These are phyloP conservation scores for Hypomyces perniciosus DNA, from an alignment of 2,329 filamentous ascomycete species.

Conservation along the genomic window DNA sequence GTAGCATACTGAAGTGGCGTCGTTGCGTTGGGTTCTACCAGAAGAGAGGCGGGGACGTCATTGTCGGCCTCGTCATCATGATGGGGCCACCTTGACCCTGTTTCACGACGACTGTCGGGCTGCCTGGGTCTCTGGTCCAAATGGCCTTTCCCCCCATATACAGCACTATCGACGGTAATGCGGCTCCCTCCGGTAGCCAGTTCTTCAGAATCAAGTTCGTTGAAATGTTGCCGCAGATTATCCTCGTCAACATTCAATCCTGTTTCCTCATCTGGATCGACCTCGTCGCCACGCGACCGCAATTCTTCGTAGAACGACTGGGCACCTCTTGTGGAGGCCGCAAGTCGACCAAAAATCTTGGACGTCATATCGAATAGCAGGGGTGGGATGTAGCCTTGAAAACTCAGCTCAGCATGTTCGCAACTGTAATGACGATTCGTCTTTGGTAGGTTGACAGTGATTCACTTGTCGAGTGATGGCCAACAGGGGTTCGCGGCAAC, in stretches of 20 bases:
- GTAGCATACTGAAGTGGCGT: constrained; percentile 16
- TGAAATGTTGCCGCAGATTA: constrained; percentile 46
- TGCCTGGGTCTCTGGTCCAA: constrained; percentile 5
- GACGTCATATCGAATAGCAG: constrained; percentile 34
- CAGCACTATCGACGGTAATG: constrained; percentile 35
- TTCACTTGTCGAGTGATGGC: no score
- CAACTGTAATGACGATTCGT: no score
- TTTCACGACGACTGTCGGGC: constrained; percentile 4
- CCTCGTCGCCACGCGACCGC: constrained; percentile 33
- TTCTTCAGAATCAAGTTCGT: constrained; percentile 43
- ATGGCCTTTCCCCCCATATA: constrained; percentile 16
- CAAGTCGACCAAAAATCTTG: constrained; percentile 43
- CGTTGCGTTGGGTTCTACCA: constrained; percentile 48
- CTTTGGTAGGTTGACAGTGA: no score
- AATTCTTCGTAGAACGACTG: constrained; percentile 47
- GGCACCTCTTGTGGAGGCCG: constrained; percentile 19
- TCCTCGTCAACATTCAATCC: constrained; percentile 46
- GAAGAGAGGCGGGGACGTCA: constrained; percentile 57
- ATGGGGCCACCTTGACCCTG: constrained; percentile 20
- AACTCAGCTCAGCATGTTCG: no score
- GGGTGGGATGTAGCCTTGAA: no score
- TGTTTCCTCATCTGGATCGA: constrained; percentile 37
- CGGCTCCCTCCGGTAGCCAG: constrained; percentile 42
- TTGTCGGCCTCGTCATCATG: constrained; percentile 50
- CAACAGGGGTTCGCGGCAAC: no score